Base-by-base conservation (phyloP, 2,329 filamentous ascomycete genomes). In the Stachybotrys elegans region DNA sequence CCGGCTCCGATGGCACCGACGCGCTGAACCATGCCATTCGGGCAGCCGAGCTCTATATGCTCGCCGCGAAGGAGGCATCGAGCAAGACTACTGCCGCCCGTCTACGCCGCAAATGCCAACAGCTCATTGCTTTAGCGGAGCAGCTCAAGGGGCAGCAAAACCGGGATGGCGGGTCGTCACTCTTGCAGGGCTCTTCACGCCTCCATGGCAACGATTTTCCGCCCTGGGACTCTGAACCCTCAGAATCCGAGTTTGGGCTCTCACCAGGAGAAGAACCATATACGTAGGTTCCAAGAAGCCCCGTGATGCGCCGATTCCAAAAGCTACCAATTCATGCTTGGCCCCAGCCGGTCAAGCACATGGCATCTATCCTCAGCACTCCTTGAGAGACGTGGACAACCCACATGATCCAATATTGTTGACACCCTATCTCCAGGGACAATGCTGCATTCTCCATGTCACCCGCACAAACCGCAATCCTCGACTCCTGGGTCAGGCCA, bases 191-290 rank as follows among this genome's bases (percentile, higher is more conserved):
- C 57, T 82, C 84, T 4, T 93, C 91, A 5, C 84, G 81, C 44
- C 73, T 98, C 17, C 88, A 95, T 59, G 88, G 86, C 1, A 86
- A 83, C 56, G 75, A 85, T 17, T 97, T 95, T 53, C 89, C 86
- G 11, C 89, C 87, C 0, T 98, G 93, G 93, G 77, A 77, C n/a
- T 65, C 65, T 3, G 71, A 81, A 22, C 84, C 88, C 1, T 60
- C 64, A 4, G 61, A 76, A 0, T 62, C 73, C 5, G 79, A 86
- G 22, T 95, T 96, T 53, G 63, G 72, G 23, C 62, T 73, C 22
- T 52, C 60, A 6, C 60, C 72, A 4, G 72, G 70, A n/a, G 68
- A 70, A 31, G 62, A 65, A 6, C 60, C 68, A n/a, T 95, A 84
- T 60, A 75, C 67, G 86, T 88, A 74, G 52, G 76, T 70, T 19